These are phyloP conservation scores for Geotrichum bryndzae DNA, from an alignment of 1,139 yeast genomes.

Conservation along the genomic window DNA sequence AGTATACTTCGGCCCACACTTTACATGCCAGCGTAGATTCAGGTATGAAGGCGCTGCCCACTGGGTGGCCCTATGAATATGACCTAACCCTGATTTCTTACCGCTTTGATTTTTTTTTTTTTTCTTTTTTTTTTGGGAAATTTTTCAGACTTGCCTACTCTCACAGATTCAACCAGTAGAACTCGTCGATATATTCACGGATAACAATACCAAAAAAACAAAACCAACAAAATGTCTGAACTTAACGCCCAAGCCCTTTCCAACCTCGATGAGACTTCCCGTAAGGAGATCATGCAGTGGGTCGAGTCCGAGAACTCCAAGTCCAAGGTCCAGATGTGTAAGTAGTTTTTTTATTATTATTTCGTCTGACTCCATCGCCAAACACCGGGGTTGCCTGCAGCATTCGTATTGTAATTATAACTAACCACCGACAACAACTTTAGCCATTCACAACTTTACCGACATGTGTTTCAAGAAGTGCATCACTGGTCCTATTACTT, in stretches of 20 bases:
- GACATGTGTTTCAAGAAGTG: slow-evolving; percentile 90
- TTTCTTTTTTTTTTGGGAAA: background rate
- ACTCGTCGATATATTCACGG: background rate
- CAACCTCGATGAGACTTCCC: slow-evolving; percentile 61
- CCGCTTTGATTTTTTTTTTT: background rate
- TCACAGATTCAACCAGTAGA: background rate
- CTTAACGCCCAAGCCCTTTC: slow-evolving; percentile 56
- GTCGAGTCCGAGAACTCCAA: slow-evolving; percentile 79
- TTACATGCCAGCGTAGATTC: background rate
- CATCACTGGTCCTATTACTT: slow-evolving; percentile 47
- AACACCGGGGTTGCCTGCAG: background rate
- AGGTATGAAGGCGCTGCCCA: background rate
- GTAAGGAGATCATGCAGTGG: slow-evolving; percentile 69
- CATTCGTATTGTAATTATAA: no score
- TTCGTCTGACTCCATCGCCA: background rate
- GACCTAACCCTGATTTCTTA: background rate
- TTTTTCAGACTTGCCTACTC: background rate
- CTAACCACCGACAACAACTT: background rate
- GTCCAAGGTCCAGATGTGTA: slow-evolving; percentile 73
- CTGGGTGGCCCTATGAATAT: background rate
- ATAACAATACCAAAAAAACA: background rate
- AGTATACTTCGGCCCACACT: background rate
- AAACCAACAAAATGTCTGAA: slow-evolving; percentile 45
- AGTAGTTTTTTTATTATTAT: slow-evolving; percentile 14
- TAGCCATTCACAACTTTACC: slow-evolving; percentile 73